Evolutionary conservation across 2,329 filamentous ascomycete species (phyloP).

Genomic region (Sarocladium brachiariae): DNA sequence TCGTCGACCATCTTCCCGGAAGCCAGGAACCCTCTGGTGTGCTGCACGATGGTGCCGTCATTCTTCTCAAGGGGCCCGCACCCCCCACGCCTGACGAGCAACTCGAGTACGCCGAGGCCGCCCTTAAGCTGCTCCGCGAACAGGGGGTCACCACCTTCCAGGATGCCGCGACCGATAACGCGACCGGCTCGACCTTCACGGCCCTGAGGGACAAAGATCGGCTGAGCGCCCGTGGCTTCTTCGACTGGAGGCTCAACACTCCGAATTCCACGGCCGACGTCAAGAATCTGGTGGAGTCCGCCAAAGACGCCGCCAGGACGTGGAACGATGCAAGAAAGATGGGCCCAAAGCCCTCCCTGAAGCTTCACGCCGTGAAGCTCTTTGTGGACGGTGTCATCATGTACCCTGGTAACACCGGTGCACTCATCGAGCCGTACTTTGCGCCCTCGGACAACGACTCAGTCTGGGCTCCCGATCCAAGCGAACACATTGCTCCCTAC

Average conservation of each 20-base stretch:
- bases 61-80: conserved; percentile 16
- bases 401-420: conserved; percentile 21
- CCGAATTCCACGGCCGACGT: conserved; percentile 14
- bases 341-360: conserved; percentile 16
- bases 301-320: conserved; percentile 9
- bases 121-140: conserved; percentile 20
- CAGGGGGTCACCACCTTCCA: conserved; percentile 22
- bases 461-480: conserved; percentile 8
- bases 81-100: conserved; percentile 16
- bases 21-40: conserved; percentile 20
- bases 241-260: conserved; percentile 20
- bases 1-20: conserved; percentile 19
- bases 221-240: conserved; percentile 19
- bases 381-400: conserved; percentile 22
- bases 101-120: conserved; percentile 16
- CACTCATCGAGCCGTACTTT: conserved; percentile 21
- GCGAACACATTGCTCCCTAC: conserved; percentile 12
- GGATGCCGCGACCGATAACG: conserved; percentile 16
- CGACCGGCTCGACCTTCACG: conserved; percentile 14
- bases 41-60: conserved; percentile 18
- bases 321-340: conserved; percentile 15
- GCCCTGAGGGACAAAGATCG: conserved; percentile 17
- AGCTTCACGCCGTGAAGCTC: conserved; percentile 22
- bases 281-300: conserved; percentile 12
- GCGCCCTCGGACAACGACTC: conserved; percentile 13